Percentiles rank a stretch among this genome's conserved stretches.
Conservation (phyloP, 164 flowering plant species). For the Platanus orientalis region DNA sequence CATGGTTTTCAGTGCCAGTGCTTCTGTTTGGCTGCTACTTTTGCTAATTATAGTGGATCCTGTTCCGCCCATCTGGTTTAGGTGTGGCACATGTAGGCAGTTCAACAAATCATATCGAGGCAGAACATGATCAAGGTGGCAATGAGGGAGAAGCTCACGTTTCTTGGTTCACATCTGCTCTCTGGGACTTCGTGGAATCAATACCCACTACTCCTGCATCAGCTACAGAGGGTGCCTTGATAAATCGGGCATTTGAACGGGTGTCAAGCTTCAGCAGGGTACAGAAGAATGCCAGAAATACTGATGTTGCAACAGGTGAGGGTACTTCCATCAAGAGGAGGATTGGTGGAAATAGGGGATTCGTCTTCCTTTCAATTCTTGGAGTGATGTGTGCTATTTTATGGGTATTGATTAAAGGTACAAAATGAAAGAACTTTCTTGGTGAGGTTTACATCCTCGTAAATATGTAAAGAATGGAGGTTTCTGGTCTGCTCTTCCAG, state of each 20-base stretch:
- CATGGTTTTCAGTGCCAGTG: neutral
- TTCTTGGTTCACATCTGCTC: slow-evolving; percentile 49
- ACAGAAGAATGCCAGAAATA: slow-evolving; percentile 31
- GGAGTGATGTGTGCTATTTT: slow-evolving; percentile 23
- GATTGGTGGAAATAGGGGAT: slow-evolving; percentile 23
- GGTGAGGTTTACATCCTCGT: slow-evolving; percentile 18
- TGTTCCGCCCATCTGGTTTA: slow-evolving; percentile 27
- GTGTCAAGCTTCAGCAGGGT: slow-evolving; percentile 78
- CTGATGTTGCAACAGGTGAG: slow-evolving; percentile 23
- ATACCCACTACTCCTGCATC: slow-evolving; percentile 89
- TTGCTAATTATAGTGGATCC: slow-evolving; percentile 17
- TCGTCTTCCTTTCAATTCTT: slow-evolving; percentile 20
- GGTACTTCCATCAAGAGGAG: slow-evolving; percentile 18
- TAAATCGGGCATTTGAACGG: slow-evolving; percentile 59
- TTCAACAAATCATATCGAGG: slow-evolving; percentile 21
- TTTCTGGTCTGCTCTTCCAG: no score
- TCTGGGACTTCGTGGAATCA: slow-evolving; percentile 75
- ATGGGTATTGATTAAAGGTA: slow-evolving; percentile 26
- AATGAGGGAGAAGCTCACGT: slow-evolving; percentile 22
- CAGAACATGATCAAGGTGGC: slow-evolving; percentile 25
- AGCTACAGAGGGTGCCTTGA: slow-evolving; percentile 67
- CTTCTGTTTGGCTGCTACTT: slow-evolving; percentile 5
- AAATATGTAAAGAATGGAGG: neutral
- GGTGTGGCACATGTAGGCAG: slow-evolving; percentile 36
- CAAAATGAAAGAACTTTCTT: slow-evolving; percentile 16